phyloP scores from a whole-genome alignment of 202 grass and related monocot genomes.

The Cymbopogon flexuosus region DNA sequence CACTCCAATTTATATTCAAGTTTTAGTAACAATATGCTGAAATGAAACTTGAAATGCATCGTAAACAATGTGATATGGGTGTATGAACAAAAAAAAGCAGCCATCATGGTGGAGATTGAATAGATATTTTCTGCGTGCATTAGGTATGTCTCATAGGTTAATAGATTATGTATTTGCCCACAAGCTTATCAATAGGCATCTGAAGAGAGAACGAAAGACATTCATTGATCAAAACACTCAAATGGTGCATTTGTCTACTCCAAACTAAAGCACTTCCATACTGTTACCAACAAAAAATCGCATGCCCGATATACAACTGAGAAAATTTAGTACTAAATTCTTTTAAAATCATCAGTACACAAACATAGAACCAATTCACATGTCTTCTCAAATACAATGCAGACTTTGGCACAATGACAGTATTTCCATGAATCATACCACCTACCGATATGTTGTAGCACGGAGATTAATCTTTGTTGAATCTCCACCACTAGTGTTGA shows the following conservation, averaged over 20 bases:
- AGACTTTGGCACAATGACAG: neutral
- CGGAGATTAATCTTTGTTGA: conserved; percentile 80
- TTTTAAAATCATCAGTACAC: neutral
- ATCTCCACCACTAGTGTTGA: conserved; percentile 39
- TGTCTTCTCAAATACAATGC: neutral
- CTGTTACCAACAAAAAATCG: neutral
- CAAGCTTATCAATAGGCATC: neutral
- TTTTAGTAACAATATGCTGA: neutral
- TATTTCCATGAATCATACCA: neutral
- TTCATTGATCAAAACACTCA: neutral
- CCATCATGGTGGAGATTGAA: neutral
- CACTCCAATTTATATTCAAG: neutral
- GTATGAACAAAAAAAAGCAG: neutral
- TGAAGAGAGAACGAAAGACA: neutral
- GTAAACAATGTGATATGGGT: neutral
- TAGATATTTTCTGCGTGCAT: neutral
- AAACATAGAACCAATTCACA: conserved; percentile 1
- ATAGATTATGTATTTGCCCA: neutral
- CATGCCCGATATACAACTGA: neutral
- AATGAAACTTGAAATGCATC: neutral
- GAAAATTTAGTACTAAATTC: neutral
- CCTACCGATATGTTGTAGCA: conserved; percentile 64
- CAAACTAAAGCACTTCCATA: neutral
- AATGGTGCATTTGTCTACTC: neutral
- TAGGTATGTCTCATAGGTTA: neutral